phyloP scores from a whole-genome alignment of 1,284 basidiomycete species.

The Fomitopsis palustris region DNA sequence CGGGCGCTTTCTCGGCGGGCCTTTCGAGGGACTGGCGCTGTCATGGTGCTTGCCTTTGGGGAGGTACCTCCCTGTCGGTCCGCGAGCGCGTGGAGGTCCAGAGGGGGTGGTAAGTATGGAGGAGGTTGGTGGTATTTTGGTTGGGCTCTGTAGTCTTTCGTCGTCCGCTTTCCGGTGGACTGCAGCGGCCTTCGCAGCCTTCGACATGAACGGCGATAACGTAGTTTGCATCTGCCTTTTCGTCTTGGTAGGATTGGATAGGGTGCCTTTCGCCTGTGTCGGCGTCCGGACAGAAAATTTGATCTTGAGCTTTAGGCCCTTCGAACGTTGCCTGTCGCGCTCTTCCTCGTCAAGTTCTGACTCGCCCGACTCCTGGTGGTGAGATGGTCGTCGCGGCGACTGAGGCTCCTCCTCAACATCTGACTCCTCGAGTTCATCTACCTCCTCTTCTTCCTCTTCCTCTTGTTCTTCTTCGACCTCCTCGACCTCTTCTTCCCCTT shows the following conservation, averaged over 20 bases:
- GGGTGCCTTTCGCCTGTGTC: background rate
- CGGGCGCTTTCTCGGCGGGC: slow-evolving; percentile 17
- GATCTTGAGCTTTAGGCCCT: slow-evolving; percentile 38
- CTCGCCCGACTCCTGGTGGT: slow-evolving; percentile 23
- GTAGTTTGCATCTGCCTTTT: slow-evolving; percentile 16
- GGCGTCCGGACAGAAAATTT: slow-evolving; percentile 28
- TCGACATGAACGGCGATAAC: slow-evolving; percentile 17
- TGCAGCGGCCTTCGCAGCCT: background rate
- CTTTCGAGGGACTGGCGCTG: slow-evolving; percentile 6
- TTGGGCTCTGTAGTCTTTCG: background rate
- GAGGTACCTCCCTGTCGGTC: slow-evolving; percentile 16
- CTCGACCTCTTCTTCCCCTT: slow-evolving; percentile 9
- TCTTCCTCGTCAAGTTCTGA: slow-evolving; percentile 26
- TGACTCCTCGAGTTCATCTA: slow-evolving; percentile 9
- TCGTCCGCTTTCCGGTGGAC: background rate
- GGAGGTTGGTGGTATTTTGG: background rate
- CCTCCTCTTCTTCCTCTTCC: slow-evolving; percentile 13
- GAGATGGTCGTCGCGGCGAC: slow-evolving; percentile 2
- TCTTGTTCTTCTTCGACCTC: slow-evolving; percentile 10
- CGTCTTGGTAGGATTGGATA: slow-evolving; percentile 9
- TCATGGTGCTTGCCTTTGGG: slow-evolving; percentile 15
- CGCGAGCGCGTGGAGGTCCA: slow-evolving; percentile 9
- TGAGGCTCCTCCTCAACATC: slow-evolving; percentile 4
- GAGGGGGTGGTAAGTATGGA: slow-evolving; percentile 6
- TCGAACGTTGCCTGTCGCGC: slow-evolving; percentile 20